A percentile compares a stretch with the other conserved stretches of the same genome.
Conservation (phyloP, 352 stramenopile genomes). For the Phytophthora idaei region DNA sequence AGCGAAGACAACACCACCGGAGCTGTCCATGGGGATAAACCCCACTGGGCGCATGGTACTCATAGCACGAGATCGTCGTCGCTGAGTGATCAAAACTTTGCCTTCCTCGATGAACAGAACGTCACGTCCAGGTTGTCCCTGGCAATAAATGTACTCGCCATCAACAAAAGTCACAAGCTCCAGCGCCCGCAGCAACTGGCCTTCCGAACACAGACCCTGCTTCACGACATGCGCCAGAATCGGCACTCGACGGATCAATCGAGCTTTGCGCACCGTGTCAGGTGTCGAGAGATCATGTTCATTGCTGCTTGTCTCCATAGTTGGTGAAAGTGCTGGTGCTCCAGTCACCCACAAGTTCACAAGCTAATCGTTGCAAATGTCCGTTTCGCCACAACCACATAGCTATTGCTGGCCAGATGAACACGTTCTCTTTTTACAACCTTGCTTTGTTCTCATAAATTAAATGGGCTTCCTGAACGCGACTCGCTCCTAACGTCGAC, state of each 20-base stretch:
- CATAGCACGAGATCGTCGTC: constrained; percentile 30
- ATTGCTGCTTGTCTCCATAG: constrained; percentile 23
- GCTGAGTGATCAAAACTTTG: constrained; percentile 72
- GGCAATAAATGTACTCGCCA: constrained; percentile 69
- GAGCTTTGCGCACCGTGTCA: constrained; percentile 50
- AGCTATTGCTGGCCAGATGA: constrained; percentile 22
- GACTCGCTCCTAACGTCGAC: background rate
- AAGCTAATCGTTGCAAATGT: constrained; percentile 10
- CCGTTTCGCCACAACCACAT: constrained; percentile 16
- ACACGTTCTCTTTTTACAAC: constrained; percentile 14
- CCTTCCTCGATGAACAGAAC: constrained; percentile 79
- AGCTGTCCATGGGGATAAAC: constrained; percentile 19
- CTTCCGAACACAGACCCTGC: constrained; percentile 51
- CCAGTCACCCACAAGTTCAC: background rate
- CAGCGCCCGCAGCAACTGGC: constrained; percentile 47
- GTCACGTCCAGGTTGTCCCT: constrained; percentile 62
- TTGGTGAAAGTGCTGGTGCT: background rate
- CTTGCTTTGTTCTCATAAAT: constrained; percentile 36
- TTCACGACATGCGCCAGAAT: constrained; percentile 56
- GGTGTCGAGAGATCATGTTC: constrained; percentile 15
- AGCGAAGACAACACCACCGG: constrained; percentile 2
- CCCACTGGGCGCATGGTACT: constrained; percentile 22
- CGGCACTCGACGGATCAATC: constrained; percentile 52
- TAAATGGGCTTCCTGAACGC: constrained; percentile 24
- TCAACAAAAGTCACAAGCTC: constrained; percentile 43